Conservation (phyloP, 129 eudicot species). For the Lonicera japonica region DNA sequence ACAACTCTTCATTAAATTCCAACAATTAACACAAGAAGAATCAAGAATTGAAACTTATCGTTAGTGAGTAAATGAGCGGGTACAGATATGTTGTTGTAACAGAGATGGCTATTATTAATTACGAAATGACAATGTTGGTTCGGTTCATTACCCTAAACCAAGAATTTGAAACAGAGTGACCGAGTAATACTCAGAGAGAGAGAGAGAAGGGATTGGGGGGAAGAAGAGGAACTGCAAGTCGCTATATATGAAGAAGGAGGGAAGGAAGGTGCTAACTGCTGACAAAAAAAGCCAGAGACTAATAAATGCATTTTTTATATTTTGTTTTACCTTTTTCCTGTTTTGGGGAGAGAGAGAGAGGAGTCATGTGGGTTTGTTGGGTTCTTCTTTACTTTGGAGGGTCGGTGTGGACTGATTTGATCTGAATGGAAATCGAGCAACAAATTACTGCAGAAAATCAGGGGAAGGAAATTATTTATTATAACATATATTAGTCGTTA, state of each 20-base stretch:
- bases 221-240: slow-evolving; percentile 33
- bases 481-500: no score
- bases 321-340: slow-evolving; percentile 12
- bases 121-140: slow-evolving; percentile 32
- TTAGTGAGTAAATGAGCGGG: neutral
- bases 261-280: slow-evolving; percentile 48
- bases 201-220: slow-evolving; percentile 31
- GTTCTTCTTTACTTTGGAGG: slow-evolving; percentile 27
- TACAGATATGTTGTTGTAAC: slow-evolving; percentile 23
- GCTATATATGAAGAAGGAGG: slow-evolving; percentile 51
- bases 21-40: neutral
- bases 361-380: slow-evolving; percentile 57
- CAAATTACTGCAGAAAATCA: slow-evolving; percentile 43
- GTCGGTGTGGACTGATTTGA: slow-evolving; percentile 33
- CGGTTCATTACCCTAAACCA: slow-evolving; percentile 47
- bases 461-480: slow-evolving; percentile 14
- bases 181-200: slow-evolving; percentile 15
- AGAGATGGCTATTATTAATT: neutral
- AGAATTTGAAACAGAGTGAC: slow-evolving; percentile 11
- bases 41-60: neutral
- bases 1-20: slow-evolving; percentile 31
- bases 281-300: slow-evolving; percentile 37
- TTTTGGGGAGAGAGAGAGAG: slow-evolving; percentile 24
- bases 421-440: slow-evolving; percentile 8
- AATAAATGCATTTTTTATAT: slow-evolving; percentile 43